Conservation (phyloP, 2,329 filamentous ascomycete genomes). For the Fusarium gaditjirri region DNA sequence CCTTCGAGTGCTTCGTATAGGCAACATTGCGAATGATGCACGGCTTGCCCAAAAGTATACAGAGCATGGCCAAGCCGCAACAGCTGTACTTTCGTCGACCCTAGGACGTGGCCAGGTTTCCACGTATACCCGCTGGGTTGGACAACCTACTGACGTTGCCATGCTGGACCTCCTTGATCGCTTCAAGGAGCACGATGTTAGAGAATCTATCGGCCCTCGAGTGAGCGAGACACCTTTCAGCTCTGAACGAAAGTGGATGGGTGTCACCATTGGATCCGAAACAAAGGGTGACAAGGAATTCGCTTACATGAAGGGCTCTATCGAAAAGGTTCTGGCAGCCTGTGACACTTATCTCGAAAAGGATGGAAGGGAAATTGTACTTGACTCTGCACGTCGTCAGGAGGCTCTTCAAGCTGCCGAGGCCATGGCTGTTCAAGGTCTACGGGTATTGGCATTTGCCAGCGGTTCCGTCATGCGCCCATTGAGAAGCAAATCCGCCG, state of each 20-base stretch:
- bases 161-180: slow-evolving; percentile 92
- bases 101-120: slow-evolving; percentile 68
- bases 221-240: slow-evolving; percentile 93
- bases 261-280: slow-evolving; percentile 80
- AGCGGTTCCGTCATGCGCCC: slow-evolving; percentile 75
- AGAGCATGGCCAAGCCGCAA: slow-evolving; percentile 75
- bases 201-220: slow-evolving; percentile 84
- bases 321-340: slow-evolving; percentile 85
- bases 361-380: slow-evolving; percentile 85
- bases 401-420: slow-evolving; percentile 84
- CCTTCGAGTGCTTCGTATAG: slow-evolving; percentile 85
- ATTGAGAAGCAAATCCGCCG: slow-evolving; percentile 54
- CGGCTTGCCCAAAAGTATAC: slow-evolving; percentile 78
- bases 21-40: slow-evolving; percentile 96
- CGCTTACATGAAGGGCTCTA: slow-evolving; percentile 94
- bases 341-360: slow-evolving; percentile 92
- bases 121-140: slow-evolving; percentile 88
- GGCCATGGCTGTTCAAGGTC: slow-evolving; percentile 85
- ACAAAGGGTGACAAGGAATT: slow-evolving; percentile 74
- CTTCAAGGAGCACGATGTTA: slow-evolving; percentile 90
- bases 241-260: slow-evolving; percentile 99
- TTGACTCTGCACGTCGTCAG: slow-evolving; percentile 80
- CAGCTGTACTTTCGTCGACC: slow-evolving; percentile 85
- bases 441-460: slow-evolving; percentile 92
- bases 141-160: slow-evolving; percentile 97